These are phyloP conservation scores for Nigrograna mackinnonii DNA, from an alignment of 2,329 filamentous ascomycete genomes.

Conservation along the genomic window DNA sequence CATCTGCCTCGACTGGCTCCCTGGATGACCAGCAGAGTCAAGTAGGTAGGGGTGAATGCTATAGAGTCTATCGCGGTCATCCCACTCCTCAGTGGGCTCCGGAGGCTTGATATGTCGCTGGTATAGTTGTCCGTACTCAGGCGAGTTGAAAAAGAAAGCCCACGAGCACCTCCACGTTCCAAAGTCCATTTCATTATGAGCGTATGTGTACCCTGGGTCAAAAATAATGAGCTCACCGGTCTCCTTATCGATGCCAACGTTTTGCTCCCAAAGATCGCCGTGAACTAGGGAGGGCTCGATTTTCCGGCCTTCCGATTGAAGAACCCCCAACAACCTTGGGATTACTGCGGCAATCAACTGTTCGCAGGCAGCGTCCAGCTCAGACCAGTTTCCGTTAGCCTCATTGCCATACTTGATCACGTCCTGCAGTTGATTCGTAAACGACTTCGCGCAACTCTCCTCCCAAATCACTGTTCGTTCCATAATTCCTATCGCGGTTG, in stretches of 20 bases:
- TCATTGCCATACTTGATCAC: neutral
- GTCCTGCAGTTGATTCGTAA: neutral
- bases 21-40: neutral
- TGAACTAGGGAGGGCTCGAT: slow-evolving; percentile 40
- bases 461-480: neutral
- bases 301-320: slow-evolving; percentile 13
- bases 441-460: neutral
- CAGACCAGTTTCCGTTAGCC: neutral
- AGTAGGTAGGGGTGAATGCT: neutral
- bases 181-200: slow-evolving; percentile 39
- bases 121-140: neutral
- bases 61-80: neutral
- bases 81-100: neutral
- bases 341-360: neutral
- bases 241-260: slow-evolving; percentile 33
- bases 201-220: slow-evolving; percentile 43
- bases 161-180: slow-evolving; percentile 8
- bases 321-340: neutral
- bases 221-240: slow-evolving; percentile 39
- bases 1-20: neutral
- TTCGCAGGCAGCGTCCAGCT: neutral
- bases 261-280: slow-evolving; percentile 48
- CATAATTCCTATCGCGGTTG: slow-evolving; percentile 21
- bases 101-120: neutral
- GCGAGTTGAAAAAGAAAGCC: neutral